Evolutionary conservation across 805 yeast genomes (phyloP), one percentile per base, ranked within the genome.

Genomic region (Yamadazyma akitaensis): DNA sequence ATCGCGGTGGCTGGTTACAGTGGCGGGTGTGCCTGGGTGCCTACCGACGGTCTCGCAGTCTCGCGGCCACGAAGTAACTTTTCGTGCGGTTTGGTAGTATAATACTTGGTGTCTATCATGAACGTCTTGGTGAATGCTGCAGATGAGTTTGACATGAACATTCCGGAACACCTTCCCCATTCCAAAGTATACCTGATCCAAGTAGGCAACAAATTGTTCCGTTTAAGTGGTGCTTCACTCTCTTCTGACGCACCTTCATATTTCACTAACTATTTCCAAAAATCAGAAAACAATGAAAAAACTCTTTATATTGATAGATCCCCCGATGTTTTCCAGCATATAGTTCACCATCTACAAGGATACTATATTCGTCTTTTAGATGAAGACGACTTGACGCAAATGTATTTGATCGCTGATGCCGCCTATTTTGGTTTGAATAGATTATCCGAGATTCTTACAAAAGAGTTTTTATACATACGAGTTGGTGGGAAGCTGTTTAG

Each of bases 201-300:
- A 59, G 81, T 88, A 11, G 96, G 96, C 0, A 75, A 72, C 35
- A 72, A 71, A 51, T 53, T 79, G 21, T 89, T 82, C 62, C 69
- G 73, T n/a, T 55, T 84, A 14, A 82, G 89, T 57, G 96, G 96
- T 0, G 91, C 94, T 0, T 88, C 96, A 2, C 65, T 90, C 33
- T 84, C 89, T 21, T 85, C 86, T 2, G 97, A 90, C 65, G 84
- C 84, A 0, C 97, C 97, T 0, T 87, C 95, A 4, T 89, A 86
- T 61, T 91, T 90, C 69, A 88, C 97, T 2, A 71, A 76, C 24
- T 88, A 72, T 66, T 90, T 90, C 61, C 54, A 57, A 5, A 57
- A 67, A 17, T 63, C 64, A 6, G 69, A 55, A 2, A 75, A 75
- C 48, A 56, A 63, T 14, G 68, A 66, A 8, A 70, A 68, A 34